Evolutionary conservation across 1,284 basidiomycete species (phyloP).

Genomic region (Sporisorium scitamineum): DNA sequence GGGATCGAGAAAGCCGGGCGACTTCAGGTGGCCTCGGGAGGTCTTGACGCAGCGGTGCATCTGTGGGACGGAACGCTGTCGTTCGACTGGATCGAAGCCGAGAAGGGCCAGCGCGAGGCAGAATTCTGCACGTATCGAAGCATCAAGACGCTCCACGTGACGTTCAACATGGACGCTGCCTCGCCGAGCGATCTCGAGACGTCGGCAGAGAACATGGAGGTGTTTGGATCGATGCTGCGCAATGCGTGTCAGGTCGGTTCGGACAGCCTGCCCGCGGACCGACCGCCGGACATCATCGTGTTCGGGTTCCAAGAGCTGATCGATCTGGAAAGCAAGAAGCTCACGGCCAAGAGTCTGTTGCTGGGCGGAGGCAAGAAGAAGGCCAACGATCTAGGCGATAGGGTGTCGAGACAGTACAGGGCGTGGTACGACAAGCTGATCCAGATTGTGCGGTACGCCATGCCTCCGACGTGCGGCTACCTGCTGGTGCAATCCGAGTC

Average conservation of each 20-base stretch:
- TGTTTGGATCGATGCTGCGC: constrained; percentile 53
- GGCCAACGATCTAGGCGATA: constrained; percentile 54
- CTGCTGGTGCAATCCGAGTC: constrained; percentile 85
- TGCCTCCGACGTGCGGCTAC: constrained; percentile 74
- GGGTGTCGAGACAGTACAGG: constrained; percentile 51
- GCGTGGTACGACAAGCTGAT: constrained; percentile 63
- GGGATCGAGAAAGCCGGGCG: constrained; percentile 60
- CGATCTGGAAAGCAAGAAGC: constrained; percentile 88
- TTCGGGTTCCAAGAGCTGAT: constrained; percentile 97
- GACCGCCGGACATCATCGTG: constrained; percentile 84
- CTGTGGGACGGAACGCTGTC: constrained; percentile 92
- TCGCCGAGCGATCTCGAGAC: constrained; percentile 78
- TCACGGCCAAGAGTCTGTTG: constrained; percentile 76
- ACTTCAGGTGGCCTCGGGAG: constrained; percentile 81
- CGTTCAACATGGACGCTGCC: constrained; percentile 93
- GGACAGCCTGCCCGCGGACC: constrained; percentile 22
- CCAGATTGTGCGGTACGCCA: constrained; percentile 54
- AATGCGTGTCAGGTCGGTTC: constrained; percentile 43
- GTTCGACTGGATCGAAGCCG: constrained; percentile 86
- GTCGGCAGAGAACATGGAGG: constrained; percentile 58
- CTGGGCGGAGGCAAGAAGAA: constrained; percentile 60
- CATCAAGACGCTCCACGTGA: constrained; percentile 83
- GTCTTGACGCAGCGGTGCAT: constrained; percentile 79
- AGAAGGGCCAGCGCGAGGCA: constrained; percentile 79
- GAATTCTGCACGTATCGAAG: constrained; percentile 84